Evolutionary conservation across 805 yeast species (phyloP), one percentile per base, ranked within the genome.

Genomic region (Wickerhamomyces tratensis): DNA sequence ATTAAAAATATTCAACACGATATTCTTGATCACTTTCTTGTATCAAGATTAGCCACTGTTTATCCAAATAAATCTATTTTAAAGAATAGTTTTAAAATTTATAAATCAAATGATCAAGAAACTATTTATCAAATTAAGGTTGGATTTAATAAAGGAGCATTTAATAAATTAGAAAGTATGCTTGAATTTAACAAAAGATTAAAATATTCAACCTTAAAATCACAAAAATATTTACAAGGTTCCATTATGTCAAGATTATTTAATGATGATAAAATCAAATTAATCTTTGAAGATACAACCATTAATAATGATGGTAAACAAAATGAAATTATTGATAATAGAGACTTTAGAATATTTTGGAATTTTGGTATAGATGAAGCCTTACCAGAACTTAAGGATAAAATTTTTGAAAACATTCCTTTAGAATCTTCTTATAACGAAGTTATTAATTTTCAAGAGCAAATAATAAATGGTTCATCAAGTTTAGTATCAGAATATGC

Each of bases 1-100:
- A 74, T 87, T 50, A 86, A 83, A 54, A 79, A 81, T 63, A 61
- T 88, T 8, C 98, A 91, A 60, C 67, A 71, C 40, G 96, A 89
- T 53, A 74, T 86, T 0, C 58, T 84, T 39, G 73, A 80, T 11
- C 74, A 77, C 47, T 68, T 72, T 47, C 51, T 80, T 9, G 60
- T 69, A 9, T 65, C 77, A 0, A 68, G 86, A 39, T 49, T 68
- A 26, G 65, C 79, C 1, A 54, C 76, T 0, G 47, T 69, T 1
- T 58, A 54, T 35, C 85, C 86, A 0, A 51, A 64, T 2, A 61
- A 67, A 13, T 52, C 58, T 2, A 62, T 65, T 25, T 51, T 63
- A 13, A 58, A 65, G n/a, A 56, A 59, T 5, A 64, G 71, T 6
- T 64, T 63, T 38, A 56, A 65, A 2, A 69, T 84, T 42, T 86